These are phyloP conservation scores for Fusarium lateritium DNA, from an alignment of 2,329 filamentous ascomycete species.

Conservation along the genomic window DNA sequence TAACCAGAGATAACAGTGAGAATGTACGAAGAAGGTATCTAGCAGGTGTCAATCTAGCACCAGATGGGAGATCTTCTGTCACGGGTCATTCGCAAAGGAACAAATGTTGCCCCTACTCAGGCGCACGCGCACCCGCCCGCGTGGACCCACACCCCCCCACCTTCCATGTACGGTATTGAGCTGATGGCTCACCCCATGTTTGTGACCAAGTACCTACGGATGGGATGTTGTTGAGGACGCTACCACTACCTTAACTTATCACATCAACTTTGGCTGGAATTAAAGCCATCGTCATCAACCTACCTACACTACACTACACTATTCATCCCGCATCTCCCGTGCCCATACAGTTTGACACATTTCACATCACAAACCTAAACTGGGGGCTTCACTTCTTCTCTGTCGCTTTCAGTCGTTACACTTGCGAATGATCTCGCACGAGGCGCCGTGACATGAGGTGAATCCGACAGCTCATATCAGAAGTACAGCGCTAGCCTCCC, in stretches of 20 bases:
- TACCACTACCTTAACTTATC: conserved; percentile 11
- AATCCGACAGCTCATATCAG: conserved; percentile 18
- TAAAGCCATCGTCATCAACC: conserved; percentile 47
- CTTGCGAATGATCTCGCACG: conserved; percentile 1
- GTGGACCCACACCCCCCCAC: conserved; percentile 40
- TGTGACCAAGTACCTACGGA: neutral
- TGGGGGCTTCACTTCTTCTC: neutral
- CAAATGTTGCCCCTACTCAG: conserved; percentile 6
- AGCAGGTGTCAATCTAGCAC: conserved; percentile 30
- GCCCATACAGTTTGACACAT: neutral
- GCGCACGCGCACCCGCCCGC: conserved; percentile 27
- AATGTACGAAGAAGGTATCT: neutral
- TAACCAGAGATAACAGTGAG: conserved; percentile 15
- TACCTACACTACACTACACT: conserved; percentile 14
- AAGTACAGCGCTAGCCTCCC: conserved; percentile 22
- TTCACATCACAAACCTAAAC: neutral
- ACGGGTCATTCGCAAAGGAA: conserved; percentile 22
- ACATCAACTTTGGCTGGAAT: conserved; percentile 30
- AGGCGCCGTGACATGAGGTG: conserved; percentile 24
- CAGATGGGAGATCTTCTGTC: conserved; percentile 5
- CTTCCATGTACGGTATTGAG: conserved; percentile 29
- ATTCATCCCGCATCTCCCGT: conserved; percentile 24
- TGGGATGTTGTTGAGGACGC: conserved; percentile 18
- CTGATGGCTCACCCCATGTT: neutral
- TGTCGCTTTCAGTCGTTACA: neutral